phyloP scores from a whole-genome alignment of 1,139 yeast species.

The Blastobotrys malaysiensis region DNA sequence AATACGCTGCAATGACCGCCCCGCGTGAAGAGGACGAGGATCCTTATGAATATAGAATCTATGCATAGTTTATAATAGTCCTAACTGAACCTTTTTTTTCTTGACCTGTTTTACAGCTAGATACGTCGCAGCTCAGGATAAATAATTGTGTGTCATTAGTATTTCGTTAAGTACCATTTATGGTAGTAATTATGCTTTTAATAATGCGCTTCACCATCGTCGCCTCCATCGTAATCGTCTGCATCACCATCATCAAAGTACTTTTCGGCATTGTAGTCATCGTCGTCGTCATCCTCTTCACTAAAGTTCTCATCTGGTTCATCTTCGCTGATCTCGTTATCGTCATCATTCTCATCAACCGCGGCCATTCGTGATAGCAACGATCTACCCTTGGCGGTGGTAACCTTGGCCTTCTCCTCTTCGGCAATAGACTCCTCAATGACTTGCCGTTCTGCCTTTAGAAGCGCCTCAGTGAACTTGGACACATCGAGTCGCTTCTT shows the following conservation, averaged over 20 bases:
- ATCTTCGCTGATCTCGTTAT: slow-evolving; percentile 64
- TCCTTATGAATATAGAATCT: slow-evolving; percentile 11
- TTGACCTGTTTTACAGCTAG: no score
- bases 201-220: slow-evolving; percentile 54
- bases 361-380: slow-evolving; percentile 28
- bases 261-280: slow-evolving; percentile 61
- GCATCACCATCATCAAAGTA: slow-evolving; percentile 45
- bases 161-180: slow-evolving; percentile 7
- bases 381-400: background rate
- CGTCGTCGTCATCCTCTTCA: slow-evolving; percentile 71
- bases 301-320: slow-evolving; percentile 77
- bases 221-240: slow-evolving; percentile 42
- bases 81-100: background rate
- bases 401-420: slow-evolving; percentile 32
- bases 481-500: slow-evolving; percentile 27
- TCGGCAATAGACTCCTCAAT: slow-evolving; percentile 28
- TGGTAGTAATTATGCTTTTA: background rate
- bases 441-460: slow-evolving; percentile 48
- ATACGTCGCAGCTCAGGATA: slow-evolving; percentile 1
- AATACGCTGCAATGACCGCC: slow-evolving; percentile 22
- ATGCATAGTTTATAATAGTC: slow-evolving; percentile 4
- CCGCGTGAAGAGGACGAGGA: slow-evolving; percentile 16
- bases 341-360: slow-evolving; percentile 44
- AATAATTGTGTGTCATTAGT: background rate
- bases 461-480: slow-evolving; percentile 28